phyloP scores from a whole-genome alignment of 352 stramenopile genomes.

The Phytophthora podocarpi region DNA sequence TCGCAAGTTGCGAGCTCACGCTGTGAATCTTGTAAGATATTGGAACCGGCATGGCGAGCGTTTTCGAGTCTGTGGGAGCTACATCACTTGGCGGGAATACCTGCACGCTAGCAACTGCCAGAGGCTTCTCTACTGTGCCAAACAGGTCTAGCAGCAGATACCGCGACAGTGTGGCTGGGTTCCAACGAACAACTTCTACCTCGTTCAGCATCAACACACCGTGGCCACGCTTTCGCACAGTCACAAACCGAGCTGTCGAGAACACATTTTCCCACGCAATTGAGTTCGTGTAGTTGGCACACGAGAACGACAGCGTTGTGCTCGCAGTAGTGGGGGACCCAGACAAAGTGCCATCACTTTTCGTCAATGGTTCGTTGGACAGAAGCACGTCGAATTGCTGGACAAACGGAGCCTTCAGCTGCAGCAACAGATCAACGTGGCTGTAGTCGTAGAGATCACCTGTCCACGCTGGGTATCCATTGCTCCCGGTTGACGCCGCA shows the following conservation, averaged over 20 bases:
- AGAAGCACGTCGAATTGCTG: conserved; percentile 63
- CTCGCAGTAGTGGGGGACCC: conserved; percentile 9
- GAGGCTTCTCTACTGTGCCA: conserved; percentile 29
- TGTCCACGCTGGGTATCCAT: conserved; percentile 33
- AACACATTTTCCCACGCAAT: conserved; percentile 47
- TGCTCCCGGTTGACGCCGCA: conserved; percentile 2
- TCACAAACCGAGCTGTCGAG: conserved; percentile 53
- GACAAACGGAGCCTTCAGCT: conserved; percentile 52
- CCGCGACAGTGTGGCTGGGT: conserved; percentile 46
- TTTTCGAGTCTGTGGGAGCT: conserved; percentile 1
- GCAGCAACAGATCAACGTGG: conserved; percentile 41
- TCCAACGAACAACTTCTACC: conserved; percentile 68
- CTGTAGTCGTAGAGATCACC: conserved; percentile 51
- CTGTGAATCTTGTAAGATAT: conserved; percentile 71
- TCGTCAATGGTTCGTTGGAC: conserved; percentile 30
- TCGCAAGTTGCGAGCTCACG: conserved; percentile 55
- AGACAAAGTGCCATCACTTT: conserved; percentile 10
- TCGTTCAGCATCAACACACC: conserved; percentile 72
- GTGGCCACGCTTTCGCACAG: conserved; percentile 38
- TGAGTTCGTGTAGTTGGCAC: conserved; percentile 38
- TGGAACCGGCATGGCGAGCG: conserved; percentile 23
- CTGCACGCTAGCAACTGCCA: conserved; percentile 54
- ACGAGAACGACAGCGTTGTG: conserved; percentile 60
- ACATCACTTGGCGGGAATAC: conserved; percentile 52
- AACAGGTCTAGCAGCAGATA: conserved; percentile 64